phyloP scores from a whole-genome alignment of 2,329 filamentous ascomycete genomes.

The Scytalidium sp. region DNA sequence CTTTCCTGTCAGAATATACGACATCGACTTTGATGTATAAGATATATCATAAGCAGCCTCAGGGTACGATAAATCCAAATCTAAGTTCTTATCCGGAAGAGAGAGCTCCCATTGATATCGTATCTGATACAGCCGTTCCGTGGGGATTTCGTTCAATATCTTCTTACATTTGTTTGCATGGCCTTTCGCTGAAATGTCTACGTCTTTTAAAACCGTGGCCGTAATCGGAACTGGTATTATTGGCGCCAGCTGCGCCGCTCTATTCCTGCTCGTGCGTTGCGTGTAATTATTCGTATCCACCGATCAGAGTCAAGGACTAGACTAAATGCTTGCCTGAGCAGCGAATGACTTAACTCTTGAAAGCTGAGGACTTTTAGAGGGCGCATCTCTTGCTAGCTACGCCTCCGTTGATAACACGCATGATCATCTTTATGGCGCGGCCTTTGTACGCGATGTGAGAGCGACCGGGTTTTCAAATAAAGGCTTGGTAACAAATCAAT shows the following conservation, averaged over 20 bases:
- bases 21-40: too few species aligned
- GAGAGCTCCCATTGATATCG: too few species aligned
- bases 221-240: slow-evolving; percentile 36
- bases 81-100: too few species aligned
- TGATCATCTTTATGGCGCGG: slow-evolving; percentile 16
- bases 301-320: slow-evolving; percentile 29
- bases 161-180: too few species aligned
- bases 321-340: slow-evolving; percentile 8
- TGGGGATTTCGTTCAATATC: too few species aligned
- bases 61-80: too few species aligned
- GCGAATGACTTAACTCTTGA: slow-evolving; percentile 15
- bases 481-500: background rate
- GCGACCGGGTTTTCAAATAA: background rate
- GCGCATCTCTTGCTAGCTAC: background rate
- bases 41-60: too few species aligned
- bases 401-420: slow-evolving; percentile 9
- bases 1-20: too few species aligned
- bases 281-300: slow-evolving; percentile 39
- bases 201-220: slow-evolving; percentile 3
- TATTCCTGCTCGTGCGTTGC: slow-evolving; percentile 36
- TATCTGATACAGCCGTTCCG: too few species aligned
- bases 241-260: slow-evolving; percentile 38
- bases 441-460: slow-evolving; percentile 33
- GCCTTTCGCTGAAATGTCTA: too few species aligned
- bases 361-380: background rate